phyloP scores from a whole-genome alignment of 2,329 filamentous ascomycete genomes.

The Colletotrichum endophyticum region DNA sequence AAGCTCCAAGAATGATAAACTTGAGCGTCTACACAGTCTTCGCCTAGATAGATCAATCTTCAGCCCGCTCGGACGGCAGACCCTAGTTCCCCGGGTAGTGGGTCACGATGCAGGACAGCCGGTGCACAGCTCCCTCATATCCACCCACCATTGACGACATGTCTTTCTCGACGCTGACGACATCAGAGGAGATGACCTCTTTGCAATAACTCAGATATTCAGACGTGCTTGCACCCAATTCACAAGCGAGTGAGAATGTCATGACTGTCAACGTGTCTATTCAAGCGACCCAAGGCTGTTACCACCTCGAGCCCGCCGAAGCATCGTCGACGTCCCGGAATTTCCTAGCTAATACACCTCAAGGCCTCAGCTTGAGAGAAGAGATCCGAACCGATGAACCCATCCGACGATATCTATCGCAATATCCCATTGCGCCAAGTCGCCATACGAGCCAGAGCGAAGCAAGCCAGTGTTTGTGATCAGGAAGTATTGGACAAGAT shows the following conservation, averaged over 20 bases:
- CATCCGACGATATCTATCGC: constrained; percentile 45
- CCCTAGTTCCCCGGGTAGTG: not conserved
- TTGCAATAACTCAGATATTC: not conserved
- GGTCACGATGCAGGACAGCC: constrained; percentile 8
- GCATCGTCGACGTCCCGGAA: not conserved
- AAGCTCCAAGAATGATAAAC: not conserved
- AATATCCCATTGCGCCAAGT: constrained; percentile 47
- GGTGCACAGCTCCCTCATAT: not conserved
- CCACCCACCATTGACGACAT: not conserved
- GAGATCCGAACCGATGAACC: constrained; percentile 25
- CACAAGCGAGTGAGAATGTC: not conserved
- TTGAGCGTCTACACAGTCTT: not conserved
- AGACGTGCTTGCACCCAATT: not conserved
- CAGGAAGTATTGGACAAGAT: constrained; percentile 46
- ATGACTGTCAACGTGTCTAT: not conserved
- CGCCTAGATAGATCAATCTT: not conserved
- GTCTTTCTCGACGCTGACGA: not conserved
- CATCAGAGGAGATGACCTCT: not conserved
- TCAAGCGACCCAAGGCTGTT: not conserved
- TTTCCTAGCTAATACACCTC: constrained; percentile 1
- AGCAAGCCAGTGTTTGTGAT: constrained; percentile 34
- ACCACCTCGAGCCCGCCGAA: not conserved
- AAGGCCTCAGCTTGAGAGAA: constrained; percentile 14
- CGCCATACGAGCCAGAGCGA: constrained; percentile 41
- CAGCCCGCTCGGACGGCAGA: not conserved